Percentiles rank a stretch among this genome's conserved stretches.
Conservation (phyloP, 2,329 filamentous ascomycete species). For the Colletotrichum chrysophilum region DNA sequence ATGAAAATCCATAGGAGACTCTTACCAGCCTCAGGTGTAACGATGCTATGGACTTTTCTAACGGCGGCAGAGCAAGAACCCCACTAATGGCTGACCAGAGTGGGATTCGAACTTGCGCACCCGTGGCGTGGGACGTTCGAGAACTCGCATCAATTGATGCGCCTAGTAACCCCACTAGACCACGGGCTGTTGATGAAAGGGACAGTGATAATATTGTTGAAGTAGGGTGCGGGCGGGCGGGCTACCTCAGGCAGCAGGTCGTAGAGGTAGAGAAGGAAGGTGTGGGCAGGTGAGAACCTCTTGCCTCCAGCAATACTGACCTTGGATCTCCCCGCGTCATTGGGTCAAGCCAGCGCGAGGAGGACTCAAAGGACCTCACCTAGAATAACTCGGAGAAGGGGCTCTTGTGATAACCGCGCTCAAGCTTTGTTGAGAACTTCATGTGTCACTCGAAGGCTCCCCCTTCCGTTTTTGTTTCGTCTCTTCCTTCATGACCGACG, state of each 20-base stretch:
- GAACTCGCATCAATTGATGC: not conserved
- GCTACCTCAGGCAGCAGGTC: not conserved
- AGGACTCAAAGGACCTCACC: not conserved
- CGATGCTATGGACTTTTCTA: not conserved
- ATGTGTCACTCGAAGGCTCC: not conserved
- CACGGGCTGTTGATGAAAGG: not conserved
- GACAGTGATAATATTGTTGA: not conserved
- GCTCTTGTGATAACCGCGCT: fast-evolving
- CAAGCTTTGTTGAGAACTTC: not conserved
- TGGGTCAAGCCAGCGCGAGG: not conserved
- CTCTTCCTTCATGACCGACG: not conserved
- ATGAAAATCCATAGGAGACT: not conserved
- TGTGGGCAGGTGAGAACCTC: not conserved
- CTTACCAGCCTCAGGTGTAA: not conserved
- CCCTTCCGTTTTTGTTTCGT: not conserved
- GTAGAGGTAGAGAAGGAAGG: not conserved
- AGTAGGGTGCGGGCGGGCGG: not conserved
- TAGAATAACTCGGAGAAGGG: not conserved
- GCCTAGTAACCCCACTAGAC: not conserved
- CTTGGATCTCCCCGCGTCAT: not conserved
- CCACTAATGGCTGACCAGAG: not conserved
- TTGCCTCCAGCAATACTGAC: not conserved
- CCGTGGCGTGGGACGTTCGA: not conserved
- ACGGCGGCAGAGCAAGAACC: not conserved
- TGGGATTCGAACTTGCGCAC: not conserved